Evolutionary conservation across 2,329 filamentous ascomycete genomes (phyloP).

Genomic region (Colletotrichum graminicola): DNA sequence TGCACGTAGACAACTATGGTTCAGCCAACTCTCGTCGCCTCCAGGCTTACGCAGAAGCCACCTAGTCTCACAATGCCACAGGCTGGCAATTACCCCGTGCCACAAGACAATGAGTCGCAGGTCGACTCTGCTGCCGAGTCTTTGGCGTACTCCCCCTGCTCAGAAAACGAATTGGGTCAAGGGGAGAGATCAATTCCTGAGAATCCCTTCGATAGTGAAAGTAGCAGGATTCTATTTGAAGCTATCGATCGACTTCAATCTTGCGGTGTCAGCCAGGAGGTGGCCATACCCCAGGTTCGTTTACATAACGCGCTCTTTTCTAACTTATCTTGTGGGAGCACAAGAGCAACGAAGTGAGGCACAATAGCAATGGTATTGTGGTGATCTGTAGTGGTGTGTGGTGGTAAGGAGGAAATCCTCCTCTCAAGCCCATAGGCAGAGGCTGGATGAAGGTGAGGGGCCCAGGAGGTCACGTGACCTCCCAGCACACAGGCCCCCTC

Average conservation of each 20-base stretch:
- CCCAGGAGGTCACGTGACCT: too few relatives aligned
- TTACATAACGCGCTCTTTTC: neutral
- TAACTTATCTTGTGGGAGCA: neutral
- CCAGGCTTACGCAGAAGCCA: neutral
- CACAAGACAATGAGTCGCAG: conserved; percentile 1
- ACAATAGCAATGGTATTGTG: too few relatives aligned
- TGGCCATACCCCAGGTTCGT: conserved; percentile 53
- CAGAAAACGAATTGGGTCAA: neutral
- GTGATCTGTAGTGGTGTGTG: too few relatives aligned
- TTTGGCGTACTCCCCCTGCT: neutral
- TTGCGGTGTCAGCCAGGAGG: conserved; percentile 47
- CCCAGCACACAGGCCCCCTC: too few relatives aligned
- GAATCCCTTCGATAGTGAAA: conserved; percentile 52
- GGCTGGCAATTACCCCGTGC: too few relatives aligned
- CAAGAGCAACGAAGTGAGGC: too few relatives aligned
- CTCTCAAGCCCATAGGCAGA: too few relatives aligned
- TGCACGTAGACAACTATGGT: neutral
- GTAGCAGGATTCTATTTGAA: conserved; percentile 52
- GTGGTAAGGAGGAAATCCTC: too few relatives aligned
- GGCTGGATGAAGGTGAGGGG: too few relatives aligned
- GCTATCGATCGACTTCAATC: conserved; percentile 53
- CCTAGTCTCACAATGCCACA: neutral
- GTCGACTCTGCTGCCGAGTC: conserved; percentile 1
- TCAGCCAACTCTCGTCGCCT: neutral
- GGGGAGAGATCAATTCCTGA: conserved; percentile 32